Base-by-base conservation (phyloP, 1,139 yeast species). In the Yamadazyma blattariae region DNA sequence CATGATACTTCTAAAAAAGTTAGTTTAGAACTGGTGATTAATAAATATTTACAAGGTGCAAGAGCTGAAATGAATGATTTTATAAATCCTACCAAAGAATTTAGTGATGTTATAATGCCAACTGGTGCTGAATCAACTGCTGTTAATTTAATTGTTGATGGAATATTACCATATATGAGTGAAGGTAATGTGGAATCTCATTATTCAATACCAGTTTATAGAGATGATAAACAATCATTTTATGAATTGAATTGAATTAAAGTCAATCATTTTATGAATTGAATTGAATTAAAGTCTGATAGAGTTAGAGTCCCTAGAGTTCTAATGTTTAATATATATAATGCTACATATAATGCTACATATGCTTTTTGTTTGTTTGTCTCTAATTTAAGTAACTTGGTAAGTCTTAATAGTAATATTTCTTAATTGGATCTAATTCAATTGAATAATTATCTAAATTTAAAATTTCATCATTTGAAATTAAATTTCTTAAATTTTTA, bases 21-120 rank as follows among this genome's bases (percentile, higher is more conserved):
- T 11, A 22, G 27, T 19, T 60, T 86, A 36, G 77, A 76, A 29
- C 52, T 57, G 1, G 67, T 87, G 20, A 57, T 89, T 21, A 74
- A 75, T 39, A 53, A 71, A 21, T 89, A 89, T 54, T 57, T 89
- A 45, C 74, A 72, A 32, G 64, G 71, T 10, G 77, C 89, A n/a
- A 71, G 95, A 39, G 76, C 80, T 4, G 96, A 89, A 51, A 85
- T 83, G 83, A 75, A 71, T 43, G 77, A 80, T 45, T 85, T 73
- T 52, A 82, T 89, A 11, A 73, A 73, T 30, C 88, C 86, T 23
- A 87, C 96, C 2, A 83, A 84, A 56, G 81, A 80, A 40, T 72
- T 65, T 42, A 95, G 96, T 2, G 96, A 89, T 55, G 79, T 88
- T 12, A 77, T 89, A 29, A 69, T 89, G 52, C 96, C 96, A 3